phyloP scores from a whole-genome alignment of 2,329 filamentous ascomycete genomes.

The Penicillium crustosum region DNA sequence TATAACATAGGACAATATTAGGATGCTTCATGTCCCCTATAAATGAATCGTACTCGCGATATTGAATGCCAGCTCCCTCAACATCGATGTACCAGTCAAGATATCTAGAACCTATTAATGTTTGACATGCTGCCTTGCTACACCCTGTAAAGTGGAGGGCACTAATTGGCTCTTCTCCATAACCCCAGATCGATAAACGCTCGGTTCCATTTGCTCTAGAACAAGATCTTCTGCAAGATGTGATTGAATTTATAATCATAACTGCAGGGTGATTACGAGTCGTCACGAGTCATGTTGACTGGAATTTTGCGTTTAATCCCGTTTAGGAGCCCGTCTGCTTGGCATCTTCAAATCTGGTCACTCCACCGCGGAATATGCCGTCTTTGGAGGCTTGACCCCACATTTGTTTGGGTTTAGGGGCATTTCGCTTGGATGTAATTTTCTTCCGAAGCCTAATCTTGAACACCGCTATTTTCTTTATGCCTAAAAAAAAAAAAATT shows the following conservation, averaged over 20 bases:
- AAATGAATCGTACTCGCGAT: background rate
- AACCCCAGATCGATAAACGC: background rate
- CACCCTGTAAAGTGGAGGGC: background rate
- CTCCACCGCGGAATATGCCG: conserved; percentile 11
- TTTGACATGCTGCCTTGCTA: background rate
- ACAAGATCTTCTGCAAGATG: background rate
- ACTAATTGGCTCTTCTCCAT: conserved; percentile 1
- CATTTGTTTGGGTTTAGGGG: background rate
- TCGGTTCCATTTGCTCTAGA: background rate
- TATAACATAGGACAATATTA: background rate
- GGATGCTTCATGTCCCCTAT: background rate
- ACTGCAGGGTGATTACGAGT: background rate
- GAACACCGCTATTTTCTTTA: background rate
- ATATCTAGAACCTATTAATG: background rate
- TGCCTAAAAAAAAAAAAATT: background rate
- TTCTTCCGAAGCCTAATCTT: no score
- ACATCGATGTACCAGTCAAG: no score
- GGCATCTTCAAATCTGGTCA: conserved; percentile 9
- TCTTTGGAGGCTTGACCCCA: background rate
- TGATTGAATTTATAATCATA: background rate
- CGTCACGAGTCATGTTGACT: conserved; percentile 1
- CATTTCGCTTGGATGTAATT: background rate
- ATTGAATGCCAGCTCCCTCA: background rate
- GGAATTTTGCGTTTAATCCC: conserved; percentile 2
- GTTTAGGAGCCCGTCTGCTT: conserved; percentile 7